These are phyloP conservation scores for Fusarium solani-melongenae DNA, from an alignment of 2,329 filamentous ascomycete genomes.

Conservation along the genomic window DNA sequence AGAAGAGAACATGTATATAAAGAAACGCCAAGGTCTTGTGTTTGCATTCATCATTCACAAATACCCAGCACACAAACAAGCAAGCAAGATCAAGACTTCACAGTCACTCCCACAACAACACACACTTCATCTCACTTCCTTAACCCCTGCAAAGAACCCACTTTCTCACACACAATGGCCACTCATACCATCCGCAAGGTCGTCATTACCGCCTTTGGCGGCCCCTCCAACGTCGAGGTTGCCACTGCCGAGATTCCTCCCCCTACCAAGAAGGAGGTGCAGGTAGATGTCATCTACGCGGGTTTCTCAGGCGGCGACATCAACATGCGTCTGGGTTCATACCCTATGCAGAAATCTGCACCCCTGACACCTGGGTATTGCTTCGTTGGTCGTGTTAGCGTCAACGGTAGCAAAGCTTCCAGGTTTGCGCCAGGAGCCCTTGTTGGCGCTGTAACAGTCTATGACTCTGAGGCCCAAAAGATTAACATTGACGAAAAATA, in stretches of 20 bases:
- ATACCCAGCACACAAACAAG: neutral
- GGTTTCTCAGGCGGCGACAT: conserved; percentile 61
- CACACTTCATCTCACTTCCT: neutral
- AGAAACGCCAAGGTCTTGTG: neutral
- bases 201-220: conserved; percentile 56
- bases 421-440: conserved; percentile 48
- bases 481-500: conserved; percentile 60
- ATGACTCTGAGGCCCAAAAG: conserved; percentile 57
- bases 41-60: neutral
- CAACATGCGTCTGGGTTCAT: conserved; percentile 61
- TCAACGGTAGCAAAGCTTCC: conserved; percentile 49
- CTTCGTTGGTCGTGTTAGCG: conserved; percentile 55
- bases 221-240: conserved; percentile 50
- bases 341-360: conserved; percentile 57
- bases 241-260: conserved; percentile 50
- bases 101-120: neutral
- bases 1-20: neutral
- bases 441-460: conserved; percentile 52
- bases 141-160: neutral
- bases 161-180: conserved; percentile 22
- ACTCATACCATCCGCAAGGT: conserved; percentile 56
- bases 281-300: conserved; percentile 58
- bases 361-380: conserved; percentile 63
- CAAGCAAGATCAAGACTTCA: neutral
- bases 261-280: conserved; percentile 57